Conservation (phyloP, 768 basidiomycete genomes). For the Cystoderma amianthinum region DNA sequence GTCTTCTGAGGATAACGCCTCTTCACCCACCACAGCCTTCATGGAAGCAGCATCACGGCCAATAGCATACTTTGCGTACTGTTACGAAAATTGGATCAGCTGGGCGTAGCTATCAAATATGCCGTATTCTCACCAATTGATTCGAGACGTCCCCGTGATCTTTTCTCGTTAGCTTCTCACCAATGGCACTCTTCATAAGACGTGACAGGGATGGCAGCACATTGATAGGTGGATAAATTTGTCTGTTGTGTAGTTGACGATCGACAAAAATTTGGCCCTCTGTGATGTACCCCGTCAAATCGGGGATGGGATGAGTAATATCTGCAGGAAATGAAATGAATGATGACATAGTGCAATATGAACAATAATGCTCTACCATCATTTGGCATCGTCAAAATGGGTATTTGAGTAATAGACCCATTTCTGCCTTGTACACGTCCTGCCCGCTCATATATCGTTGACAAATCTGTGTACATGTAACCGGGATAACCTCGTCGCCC, state of each 20-base stretch:
- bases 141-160: slow-evolving; percentile 99
- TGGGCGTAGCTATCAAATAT: neutral
- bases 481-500: slow-evolving; percentile 98
- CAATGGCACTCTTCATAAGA: slow-evolving; percentile 99
- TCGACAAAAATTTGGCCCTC: slow-evolving; percentile 99
- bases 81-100: slow-evolving; percentile 9
- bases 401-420: slow-evolving; percentile 99
- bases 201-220: slow-evolving; percentile 97
- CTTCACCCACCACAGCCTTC: slow-evolving; percentile 99
- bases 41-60: slow-evolving; percentile 95
- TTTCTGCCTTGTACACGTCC: slow-evolving; percentile 97
- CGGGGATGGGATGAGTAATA: slow-evolving; percentile 99
- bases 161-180: slow-evolving; percentile 93
- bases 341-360: too few relatives aligned
- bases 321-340: too few relatives aligned
- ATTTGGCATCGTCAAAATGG: slow-evolving; percentile 99
- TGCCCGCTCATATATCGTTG: slow-evolving; percentile 98
- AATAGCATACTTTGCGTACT: slow-evolving; percentile 99
- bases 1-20: slow-evolving; percentile 91
- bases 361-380: slow-evolving; percentile 62
- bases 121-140: slow-evolving; percentile 64
- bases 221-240: slow-evolving; percentile 99
- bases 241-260: slow-evolving; percentile 92
- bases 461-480: slow-evolving; percentile 99
- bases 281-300: slow-evolving; percentile 98